Conservation (phyloP, 331 rosid species). For the Rhamnella rubrinervis region DNA sequence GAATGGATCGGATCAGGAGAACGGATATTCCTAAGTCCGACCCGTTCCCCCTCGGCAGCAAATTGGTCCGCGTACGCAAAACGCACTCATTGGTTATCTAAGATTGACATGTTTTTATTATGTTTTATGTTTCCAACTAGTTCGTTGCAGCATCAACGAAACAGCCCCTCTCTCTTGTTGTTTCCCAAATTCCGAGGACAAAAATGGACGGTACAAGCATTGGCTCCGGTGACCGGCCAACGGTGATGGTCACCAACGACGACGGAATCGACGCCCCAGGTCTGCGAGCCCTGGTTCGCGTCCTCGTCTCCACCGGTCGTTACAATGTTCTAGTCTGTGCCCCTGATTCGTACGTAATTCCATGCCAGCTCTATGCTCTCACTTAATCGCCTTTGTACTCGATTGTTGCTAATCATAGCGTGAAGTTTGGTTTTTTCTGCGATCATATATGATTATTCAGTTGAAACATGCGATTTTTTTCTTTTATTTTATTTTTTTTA, state of each 20-base stretch:
- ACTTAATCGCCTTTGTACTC: not conserved
- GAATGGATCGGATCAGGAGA: no score
- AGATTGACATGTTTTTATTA: not conserved
- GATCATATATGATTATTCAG: no score
- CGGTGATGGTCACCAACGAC: constrained; percentile 83
- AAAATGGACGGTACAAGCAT: constrained; percentile 39
- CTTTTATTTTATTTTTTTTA: no score
- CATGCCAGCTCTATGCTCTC: not conserved
- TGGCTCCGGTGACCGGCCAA: constrained; percentile 24
- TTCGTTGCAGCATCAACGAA: not conserved
- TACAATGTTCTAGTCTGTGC: constrained; percentile 73
- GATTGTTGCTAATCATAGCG: no score
- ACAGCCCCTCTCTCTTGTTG: not conserved
- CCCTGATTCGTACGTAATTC: constrained; percentile 61
- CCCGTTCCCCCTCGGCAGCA: not conserved
- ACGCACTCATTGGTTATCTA: not conserved
- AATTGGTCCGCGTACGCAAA: not conserved
- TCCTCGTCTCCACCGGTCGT: constrained; percentile 50
- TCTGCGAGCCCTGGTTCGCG: constrained; percentile 64
- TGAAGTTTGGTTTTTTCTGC: no score
- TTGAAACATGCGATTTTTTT: no score
- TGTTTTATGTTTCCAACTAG: not conserved
- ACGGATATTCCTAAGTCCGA: no score
- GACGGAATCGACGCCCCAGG: constrained; percentile 91
- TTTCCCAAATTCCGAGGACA: not conserved